Conservation (phyloP, 2,329 filamentous ascomycete genomes). For the Allantophomopsis cytisporea region DNA sequence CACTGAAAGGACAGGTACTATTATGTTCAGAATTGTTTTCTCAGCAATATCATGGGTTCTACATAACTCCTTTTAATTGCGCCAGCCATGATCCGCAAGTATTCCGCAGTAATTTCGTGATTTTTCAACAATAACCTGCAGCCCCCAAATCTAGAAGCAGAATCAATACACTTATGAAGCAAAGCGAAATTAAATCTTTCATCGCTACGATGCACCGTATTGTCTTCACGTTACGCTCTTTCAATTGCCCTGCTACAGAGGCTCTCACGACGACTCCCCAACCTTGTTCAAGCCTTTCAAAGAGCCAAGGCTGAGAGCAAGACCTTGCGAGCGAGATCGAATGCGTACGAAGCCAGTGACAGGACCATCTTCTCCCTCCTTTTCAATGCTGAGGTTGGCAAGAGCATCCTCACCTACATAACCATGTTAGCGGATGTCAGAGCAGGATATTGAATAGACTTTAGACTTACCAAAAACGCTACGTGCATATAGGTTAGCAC, state of each 20-base stretch:
- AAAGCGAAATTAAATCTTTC: neutral
- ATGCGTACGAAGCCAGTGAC: constrained; percentile 97
- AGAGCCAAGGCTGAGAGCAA: constrained; percentile 85
- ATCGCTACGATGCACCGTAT: too few relatives aligned
- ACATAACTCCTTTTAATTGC: constrained; percentile 16
- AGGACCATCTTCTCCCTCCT: constrained; percentile 87
- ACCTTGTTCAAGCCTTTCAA: constrained; percentile 90
- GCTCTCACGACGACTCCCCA: constrained; percentile 16
- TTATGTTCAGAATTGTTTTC: too few relatives aligned
- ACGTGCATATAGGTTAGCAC: constrained; percentile 88
- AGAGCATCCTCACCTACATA: constrained; percentile 84
- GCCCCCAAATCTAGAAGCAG: neutral
- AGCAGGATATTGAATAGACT: constrained; percentile 25
- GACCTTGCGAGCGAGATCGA: constrained; percentile 88
- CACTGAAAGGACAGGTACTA: too few relatives aligned
- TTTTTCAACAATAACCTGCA: constrained; percentile 4
- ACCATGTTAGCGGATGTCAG: constrained; percentile 9
- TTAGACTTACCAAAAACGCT: constrained; percentile 89
- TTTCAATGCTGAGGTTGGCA: constrained; percentile 94
- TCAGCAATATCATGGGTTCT: constrained; percentile 10
- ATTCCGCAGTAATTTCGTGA: constrained; percentile 5
- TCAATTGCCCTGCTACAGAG: too few relatives aligned
- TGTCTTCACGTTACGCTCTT: too few relatives aligned
- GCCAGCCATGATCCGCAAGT: constrained; percentile 9
- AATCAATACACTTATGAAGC: neutral